Evolutionary conservation across 1,284 basidiomycete species (phyloP), one percentile per base, ranked within the genome.

Genomic region (Meira nashicola): DNA sequence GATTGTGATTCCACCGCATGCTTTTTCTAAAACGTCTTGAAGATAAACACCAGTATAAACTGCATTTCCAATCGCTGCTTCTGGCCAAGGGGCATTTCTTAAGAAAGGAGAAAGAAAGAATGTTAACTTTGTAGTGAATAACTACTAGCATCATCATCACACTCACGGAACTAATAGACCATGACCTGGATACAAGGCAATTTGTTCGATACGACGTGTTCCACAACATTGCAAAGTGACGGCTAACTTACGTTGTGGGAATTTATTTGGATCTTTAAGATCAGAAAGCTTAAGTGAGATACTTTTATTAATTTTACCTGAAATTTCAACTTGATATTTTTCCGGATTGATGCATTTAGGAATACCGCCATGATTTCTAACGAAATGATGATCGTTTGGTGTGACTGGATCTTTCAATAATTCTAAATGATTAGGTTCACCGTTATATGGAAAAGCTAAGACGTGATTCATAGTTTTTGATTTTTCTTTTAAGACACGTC

Each of bases 181-280:
- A 14, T 50, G n/a, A 25, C 47, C 47, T 37, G 47, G 47, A 37
- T 50, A 50, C 14, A 17, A 15, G n/a, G 15, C 21, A 37, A 50
- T 50, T 37, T 50, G 47, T 37, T 50, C 47, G n/a, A 50, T 50
- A 4, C 47, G 2, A 4, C 47, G 2, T 21, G 47, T 50, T n/a
- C 47, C 47, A 15, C n/a, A n/a, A n/a, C 47, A 50, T 37, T 50
- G 47, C n/a, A 50, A 21, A 15, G 47, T 50, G n/a, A 50, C 47
- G 15, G 15, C n/a, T 25, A 50, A 15, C 14, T n/a, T 50, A 5
- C 21, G 15, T 15, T n/a, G 21, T 4, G 47, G 47, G 15, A 50
- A 50, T 50, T 50, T 4, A 4, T 25, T 25, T 3, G 47, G 21
- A 50, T 50, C 47, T n/a, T 37, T 25, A 5, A 50, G 21, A 37